These are phyloP conservation scores for Phaseolus lunatus DNA, from an alignment of 306 rosid species.

Conservation along the genomic window DNA sequence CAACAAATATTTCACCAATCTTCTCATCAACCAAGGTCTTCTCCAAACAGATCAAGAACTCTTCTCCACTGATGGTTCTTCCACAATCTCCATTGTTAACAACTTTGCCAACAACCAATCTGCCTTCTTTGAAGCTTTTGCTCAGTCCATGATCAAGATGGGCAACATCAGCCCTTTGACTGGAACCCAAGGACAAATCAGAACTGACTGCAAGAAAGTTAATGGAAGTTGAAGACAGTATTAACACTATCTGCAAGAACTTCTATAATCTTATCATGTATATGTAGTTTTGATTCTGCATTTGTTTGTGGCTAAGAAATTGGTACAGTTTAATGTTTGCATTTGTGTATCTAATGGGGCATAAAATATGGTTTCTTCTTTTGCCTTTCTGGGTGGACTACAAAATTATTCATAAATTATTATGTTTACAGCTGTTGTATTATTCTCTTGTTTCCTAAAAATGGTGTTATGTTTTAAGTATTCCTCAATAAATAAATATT, in stretches of 20 bases:
- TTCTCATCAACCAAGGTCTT: slow-evolving; percentile 55
- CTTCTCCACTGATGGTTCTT: slow-evolving; percentile 57
- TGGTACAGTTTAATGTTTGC: not conserved
- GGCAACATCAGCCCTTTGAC: slow-evolving; percentile 70
- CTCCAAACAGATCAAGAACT: slow-evolving; percentile 67
- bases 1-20: slow-evolving; percentile 65
- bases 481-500: too few species aligned
- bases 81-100: slow-evolving; percentile 61
- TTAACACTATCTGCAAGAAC: not conserved
- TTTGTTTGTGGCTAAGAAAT: not conserved
- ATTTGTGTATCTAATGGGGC: not conserved
- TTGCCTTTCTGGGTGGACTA: not conserved
- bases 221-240: slow-evolving; percentile 56
- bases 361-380: not conserved
- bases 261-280: not conserved
- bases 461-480: too few species aligned
- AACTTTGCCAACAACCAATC: slow-evolving; percentile 59
- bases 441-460: not conserved
- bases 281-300: not conserved
- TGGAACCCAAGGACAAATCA: slow-evolving; percentile 66
- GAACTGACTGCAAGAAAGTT: slow-evolving; percentile 66
- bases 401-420: not conserved
- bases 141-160: slow-evolving; percentile 76
- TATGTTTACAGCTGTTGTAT: not conserved
- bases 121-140: slow-evolving; percentile 64